These are phyloP conservation scores for Penicillium decumbens DNA, from an alignment of 2,329 filamentous ascomycete genomes.

Conservation along the genomic window DNA sequence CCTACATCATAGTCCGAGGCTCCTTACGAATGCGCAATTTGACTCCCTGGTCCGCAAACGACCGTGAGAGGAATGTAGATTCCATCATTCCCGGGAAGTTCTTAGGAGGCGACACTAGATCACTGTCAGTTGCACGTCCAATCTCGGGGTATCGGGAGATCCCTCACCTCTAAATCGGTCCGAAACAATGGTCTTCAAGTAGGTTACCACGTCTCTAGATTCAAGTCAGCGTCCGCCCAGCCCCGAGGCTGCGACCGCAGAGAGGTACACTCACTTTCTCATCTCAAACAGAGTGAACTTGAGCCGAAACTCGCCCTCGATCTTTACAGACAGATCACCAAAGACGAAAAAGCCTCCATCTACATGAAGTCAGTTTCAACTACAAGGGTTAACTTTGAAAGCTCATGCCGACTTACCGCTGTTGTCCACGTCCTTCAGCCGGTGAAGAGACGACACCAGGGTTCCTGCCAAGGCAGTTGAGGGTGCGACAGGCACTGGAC, in stretches of 20 bases:
- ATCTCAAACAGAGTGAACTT: slow-evolving; percentile 76
- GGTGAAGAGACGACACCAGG: slow-evolving; percentile 73
- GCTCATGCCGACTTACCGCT: slow-evolving; percentile 40
- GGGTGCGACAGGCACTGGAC: slow-evolving; percentile 41
- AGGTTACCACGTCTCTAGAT: slow-evolving; percentile 44
- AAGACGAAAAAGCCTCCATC: slow-evolving; percentile 90
- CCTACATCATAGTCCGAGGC: slow-evolving; percentile 55
- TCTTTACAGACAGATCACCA: slow-evolving; percentile 74
- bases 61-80: slow-evolving; percentile 73
- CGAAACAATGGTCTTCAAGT: slow-evolving; percentile 55
- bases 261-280: slow-evolving; percentile 47
- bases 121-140: not conserved
- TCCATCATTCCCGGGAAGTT: slow-evolving; percentile 75
- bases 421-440: slow-evolving; percentile 73
- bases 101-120: slow-evolving; percentile 50
- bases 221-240: slow-evolving; percentile 14
- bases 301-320: slow-evolving; percentile 67
- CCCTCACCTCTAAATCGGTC: slow-evolving; percentile 62
- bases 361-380: slow-evolving; percentile 12
- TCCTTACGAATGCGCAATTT: slow-evolving; percentile 79
- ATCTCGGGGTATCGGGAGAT: not conserved
- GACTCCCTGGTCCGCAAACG: slow-evolving; percentile 83
- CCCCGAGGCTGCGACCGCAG: slow-evolving; percentile 2
- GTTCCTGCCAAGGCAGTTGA: slow-evolving; percentile 63
- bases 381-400: not conserved